Conservation (phyloP, 139 green algal species). For the Zygnema cylindricum region DNA sequence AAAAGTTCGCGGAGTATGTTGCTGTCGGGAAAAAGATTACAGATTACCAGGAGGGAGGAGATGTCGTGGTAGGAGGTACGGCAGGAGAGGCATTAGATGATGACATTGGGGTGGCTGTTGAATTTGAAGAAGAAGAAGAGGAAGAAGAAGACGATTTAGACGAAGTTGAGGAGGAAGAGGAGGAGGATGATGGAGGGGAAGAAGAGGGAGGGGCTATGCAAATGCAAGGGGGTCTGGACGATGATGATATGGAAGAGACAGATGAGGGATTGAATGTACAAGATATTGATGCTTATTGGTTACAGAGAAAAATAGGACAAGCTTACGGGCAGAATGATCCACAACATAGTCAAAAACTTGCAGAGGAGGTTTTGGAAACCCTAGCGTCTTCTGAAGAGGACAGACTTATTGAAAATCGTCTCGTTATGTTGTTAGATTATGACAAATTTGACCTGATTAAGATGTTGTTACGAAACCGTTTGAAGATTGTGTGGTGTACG, state of each 20-base stretch:
- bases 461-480: constrained; percentile 86
- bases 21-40: constrained; percentile 89
- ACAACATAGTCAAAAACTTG: constrained; percentile 75
- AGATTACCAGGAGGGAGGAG: constrained; percentile 72
- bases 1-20: constrained; percentile 88
- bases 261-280: constrained; percentile 66
- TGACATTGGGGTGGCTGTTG: constrained; percentile 91
- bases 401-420: constrained; percentile 81
- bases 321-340: constrained; percentile 77
- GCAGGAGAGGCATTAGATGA: constrained; percentile 80
- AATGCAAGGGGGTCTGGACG: constrained; percentile 36
- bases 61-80: background rate
- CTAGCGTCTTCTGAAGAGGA: constrained; percentile 67
- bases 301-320: constrained; percentile 87
- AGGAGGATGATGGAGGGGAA: constrained; percentile 69
- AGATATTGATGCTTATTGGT: constrained; percentile 98
- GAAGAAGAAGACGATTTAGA: constrained; percentile 74
- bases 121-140: constrained; percentile 87
- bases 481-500: constrained; percentile 95
- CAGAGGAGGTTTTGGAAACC: constrained; percentile 73
- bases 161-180: constrained; percentile 75
- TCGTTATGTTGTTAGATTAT: constrained; percentile 91
- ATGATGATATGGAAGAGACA: constrained; percentile 64
- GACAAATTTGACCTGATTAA: constrained; percentile 98
- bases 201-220: constrained; percentile 47